Evolutionary conservation across 257 asterid genomes (phyloP).

Genomic region (Fraxinus anomala): DNA sequence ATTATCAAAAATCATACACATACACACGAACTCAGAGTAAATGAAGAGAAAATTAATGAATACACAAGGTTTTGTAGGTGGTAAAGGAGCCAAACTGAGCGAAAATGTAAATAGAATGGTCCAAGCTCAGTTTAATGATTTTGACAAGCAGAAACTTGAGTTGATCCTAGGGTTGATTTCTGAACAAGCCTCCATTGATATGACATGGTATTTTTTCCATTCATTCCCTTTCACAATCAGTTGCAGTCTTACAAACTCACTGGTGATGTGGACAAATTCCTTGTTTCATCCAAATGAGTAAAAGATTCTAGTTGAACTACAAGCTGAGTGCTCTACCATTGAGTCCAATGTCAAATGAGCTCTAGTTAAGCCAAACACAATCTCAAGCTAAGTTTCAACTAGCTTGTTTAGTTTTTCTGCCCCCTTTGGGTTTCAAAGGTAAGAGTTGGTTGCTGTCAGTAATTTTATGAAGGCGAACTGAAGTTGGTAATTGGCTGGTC

Average conservation of each 20-base stretch:
- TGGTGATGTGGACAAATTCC: neutral
- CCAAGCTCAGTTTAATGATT: neutral
- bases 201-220: neutral
- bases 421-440: neutral
- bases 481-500: neutral
- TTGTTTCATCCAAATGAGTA: neutral
- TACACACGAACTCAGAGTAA: neutral
- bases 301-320: neutral
- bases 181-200: neutral
- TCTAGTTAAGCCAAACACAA: slow-evolving; percentile 1
- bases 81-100: neutral
- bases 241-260: neutral
- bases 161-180: neutral
- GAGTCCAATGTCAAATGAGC: neutral
- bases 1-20: neutral
- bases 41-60: neutral
- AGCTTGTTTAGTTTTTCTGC: neutral
- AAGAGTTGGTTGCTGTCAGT: neutral
- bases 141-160: no score
- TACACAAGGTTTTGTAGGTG: neutral
- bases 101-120: neutral
- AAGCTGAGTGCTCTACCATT: neutral
- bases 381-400: neutral
- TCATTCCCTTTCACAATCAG: neutral
- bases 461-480: slow-evolving; percentile 1